These are phyloP conservation scores for Bruguiera hainesii DNA, from an alignment of 441 rosid species.

Conservation along the genomic window DNA sequence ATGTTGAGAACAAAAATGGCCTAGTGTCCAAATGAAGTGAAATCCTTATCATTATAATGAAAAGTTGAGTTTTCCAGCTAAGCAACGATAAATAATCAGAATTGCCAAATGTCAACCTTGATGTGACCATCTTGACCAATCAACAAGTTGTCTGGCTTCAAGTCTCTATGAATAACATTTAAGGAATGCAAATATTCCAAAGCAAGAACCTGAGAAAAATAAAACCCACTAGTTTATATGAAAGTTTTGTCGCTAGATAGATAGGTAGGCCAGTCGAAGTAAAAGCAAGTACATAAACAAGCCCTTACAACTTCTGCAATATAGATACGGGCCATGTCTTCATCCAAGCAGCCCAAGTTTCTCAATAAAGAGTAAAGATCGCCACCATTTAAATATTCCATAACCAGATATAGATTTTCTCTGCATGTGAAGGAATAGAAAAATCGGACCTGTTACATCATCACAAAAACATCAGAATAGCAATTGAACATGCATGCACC, in stretches of 20 bases:
- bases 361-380: constrained; percentile 91
- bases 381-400: constrained; percentile 99
- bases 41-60: background rate
- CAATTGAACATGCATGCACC: constrained; percentile 15
- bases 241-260: constrained; percentile 21
- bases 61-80: background rate
- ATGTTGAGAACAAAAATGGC: too few relatives aligned
- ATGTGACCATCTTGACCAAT: constrained; percentile 97
- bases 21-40: background rate
- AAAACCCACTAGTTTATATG: constrained; percentile 38
- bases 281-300: constrained; percentile 11
- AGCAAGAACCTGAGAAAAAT: constrained; percentile 86
- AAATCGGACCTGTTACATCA: constrained; percentile 82
- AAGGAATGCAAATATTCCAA: constrained; percentile 95
- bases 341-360: constrained; percentile 93
- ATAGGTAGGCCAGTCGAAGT: background rate
- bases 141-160: constrained; percentile 98
- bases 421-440: constrained; percentile 98
- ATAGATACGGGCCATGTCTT: constrained; percentile 88
- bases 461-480: constrained; percentile 32
- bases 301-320: constrained; percentile 96
- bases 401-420: constrained; percentile 94
- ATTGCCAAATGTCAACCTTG: constrained; percentile 58
- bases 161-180: constrained; percentile 93
- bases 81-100: constrained; percentile 1